Evolutionary conservation across 106 monocot genomes (phyloP), one percentile per base, ranked within the genome.

Genomic region (Allium cepa): DNA sequence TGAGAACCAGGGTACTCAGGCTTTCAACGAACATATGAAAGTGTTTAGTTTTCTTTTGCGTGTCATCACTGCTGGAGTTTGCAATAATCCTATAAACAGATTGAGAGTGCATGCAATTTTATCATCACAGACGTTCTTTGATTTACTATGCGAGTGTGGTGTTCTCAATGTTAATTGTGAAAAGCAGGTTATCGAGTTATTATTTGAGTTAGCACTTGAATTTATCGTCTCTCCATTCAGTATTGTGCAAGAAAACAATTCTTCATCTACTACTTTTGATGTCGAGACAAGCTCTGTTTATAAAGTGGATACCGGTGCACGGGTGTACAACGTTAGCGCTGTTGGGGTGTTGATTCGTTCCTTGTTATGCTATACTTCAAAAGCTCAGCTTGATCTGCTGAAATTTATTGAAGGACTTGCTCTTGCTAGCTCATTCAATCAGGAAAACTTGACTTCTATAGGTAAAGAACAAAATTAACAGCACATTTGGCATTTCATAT

Each of bases 151-250:
- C 36, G 99, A 99, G 56, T 99, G 93, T 71, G 83, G 83, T 62
- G 80, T 99, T 69, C 87, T 99, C 49, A 85, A 79, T 78, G 81
- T 85, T 52, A 93, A 99, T 71, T 90, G 74, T 63, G 99, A 93
- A 67, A 99, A 90, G 17, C 90, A 85, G 75, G 79, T 90, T 69
- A 87, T 99, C 45, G 82, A 86, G 60, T 78, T 99, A 71, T 79
- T 93, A 46, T 69, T 99, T 71, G 99, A 99, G 72, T 85, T 99
- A 75, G 84, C 99, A 59, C 85, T 99, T 72, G 99, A 99, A 81
- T 83, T 77, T 79, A 73, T 93, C 62, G 63, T 87, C 71, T 79
- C 92, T 65, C 93, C 99, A 72, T 92, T 87, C 48, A 78, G 53
- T 74, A 46, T 46, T 50, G 16, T 82, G 8, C 82, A 76, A 63